phyloP scores from a whole-genome alignment of 352 stramenopile species.

The Elongisporangium prolatum region DNA sequence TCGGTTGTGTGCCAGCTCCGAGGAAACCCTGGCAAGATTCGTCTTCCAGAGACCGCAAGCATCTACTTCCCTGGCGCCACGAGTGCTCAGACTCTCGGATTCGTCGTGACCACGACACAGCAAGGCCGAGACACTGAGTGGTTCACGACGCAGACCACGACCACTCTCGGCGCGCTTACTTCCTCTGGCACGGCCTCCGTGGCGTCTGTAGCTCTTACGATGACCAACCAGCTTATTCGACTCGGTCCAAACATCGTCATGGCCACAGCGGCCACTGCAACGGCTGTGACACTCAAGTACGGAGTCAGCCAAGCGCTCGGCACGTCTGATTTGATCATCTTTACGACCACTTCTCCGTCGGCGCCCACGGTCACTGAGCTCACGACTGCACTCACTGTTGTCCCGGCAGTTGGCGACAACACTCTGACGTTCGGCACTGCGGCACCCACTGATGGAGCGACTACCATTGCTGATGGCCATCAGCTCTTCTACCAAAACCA shows the following conservation, averaged over 20 bases:
- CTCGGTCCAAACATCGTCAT: slow-evolving; percentile 20
- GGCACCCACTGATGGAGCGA: not conserved
- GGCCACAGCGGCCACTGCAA: not conserved
- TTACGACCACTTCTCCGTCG: slow-evolving; percentile 19
- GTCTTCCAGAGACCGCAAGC: slow-evolving; percentile 37
- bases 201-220: not conserved
- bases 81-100: not conserved
- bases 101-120: slow-evolving; percentile 31
- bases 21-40: slow-evolving; percentile 50
- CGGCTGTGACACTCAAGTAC: not conserved
- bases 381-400: not conserved
- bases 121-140: slow-evolving; percentile 47
- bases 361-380: slow-evolving; percentile 10
- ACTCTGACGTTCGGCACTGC: slow-evolving; percentile 9
- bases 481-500: slow-evolving; percentile 57
- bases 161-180: slow-evolving; percentile 3
- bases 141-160: slow-evolving; percentile 36
- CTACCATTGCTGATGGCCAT: slow-evolving; percentile 10
- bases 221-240: slow-evolving; percentile 16
- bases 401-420: slow-evolving; percentile 9
- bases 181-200: slow-evolving; percentile 4
- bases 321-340: slow-evolving; percentile 4
- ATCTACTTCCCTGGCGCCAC: slow-evolving; percentile 13
- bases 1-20: slow-evolving; percentile 50
- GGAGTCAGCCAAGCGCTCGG: not conserved